phyloP scores from a whole-genome alignment of 257 asterid species.

The Solanum chilense region DNA sequence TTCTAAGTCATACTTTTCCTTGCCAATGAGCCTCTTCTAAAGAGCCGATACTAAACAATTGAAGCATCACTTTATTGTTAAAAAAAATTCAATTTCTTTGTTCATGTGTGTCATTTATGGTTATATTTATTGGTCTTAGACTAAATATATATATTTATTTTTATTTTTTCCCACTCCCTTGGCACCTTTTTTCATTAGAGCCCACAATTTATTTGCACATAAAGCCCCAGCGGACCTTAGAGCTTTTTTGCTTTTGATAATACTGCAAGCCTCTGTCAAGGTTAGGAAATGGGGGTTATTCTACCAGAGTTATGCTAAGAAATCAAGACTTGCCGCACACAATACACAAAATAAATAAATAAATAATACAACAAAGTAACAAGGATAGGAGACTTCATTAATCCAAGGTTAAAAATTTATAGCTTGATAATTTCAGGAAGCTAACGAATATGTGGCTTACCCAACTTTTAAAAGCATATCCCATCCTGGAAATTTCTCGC shows the following conservation, averaged over 20 bases:
- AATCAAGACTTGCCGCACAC: background rate
- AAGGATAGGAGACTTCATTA: background rate
- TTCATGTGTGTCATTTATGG: background rate
- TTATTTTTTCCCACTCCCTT: background rate
- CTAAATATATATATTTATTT: background rate
- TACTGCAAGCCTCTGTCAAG: background rate
- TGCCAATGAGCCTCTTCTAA: background rate
- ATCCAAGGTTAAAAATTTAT: background rate
- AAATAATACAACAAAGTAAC: background rate
- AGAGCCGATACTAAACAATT: background rate
- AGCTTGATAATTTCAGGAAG: background rate
- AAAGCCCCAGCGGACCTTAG: background rate
- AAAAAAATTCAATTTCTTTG: background rate
- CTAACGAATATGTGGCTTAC: constrained; percentile 26
- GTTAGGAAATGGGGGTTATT: background rate
- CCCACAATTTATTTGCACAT: background rate
- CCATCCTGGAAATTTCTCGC: constrained; percentile 76
- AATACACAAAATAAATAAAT: too few relatives aligned
- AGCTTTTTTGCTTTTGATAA: background rate
- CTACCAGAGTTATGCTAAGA: background rate
- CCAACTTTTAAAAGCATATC: constrained; percentile 83
- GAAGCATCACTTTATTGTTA: background rate
- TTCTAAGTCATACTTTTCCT: background rate
- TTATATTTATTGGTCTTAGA: background rate
- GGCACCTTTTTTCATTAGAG: background rate